Base-by-base conservation (phyloP, 257 asterid genomes). In the Scutellaria barbata region DNA sequence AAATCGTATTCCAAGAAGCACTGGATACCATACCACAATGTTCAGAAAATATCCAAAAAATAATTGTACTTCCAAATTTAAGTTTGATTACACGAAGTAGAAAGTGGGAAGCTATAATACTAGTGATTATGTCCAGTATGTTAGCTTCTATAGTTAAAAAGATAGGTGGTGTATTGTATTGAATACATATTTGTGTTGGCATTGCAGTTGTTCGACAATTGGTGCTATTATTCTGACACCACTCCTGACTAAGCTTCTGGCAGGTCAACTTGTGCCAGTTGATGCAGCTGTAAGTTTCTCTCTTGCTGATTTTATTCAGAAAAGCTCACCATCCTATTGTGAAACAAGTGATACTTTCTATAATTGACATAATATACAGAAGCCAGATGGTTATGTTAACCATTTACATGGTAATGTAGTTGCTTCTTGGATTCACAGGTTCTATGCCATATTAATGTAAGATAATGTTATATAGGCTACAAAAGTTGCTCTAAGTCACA, bases 191-290 rank as follows among this genome's bases (percentile, higher is more conserved):
- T 58, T 68, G 30, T 71, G 5, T 77, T 80, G 75, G 33, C 56
- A 13, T 72, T 83, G 81, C 89, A 93, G 98, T 69, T 93, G 98
- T 77, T 93, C 98, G 30, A 90, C 98, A 53, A 85, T 93, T 72
- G 98, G 97, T 64, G 98, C 98, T 71, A 93, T 93, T 80, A 66
- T 93, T 61, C 89, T 93, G 97, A 93, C 97, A 8, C 98, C 98
- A 4, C 95, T 93, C 71, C 88, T 93, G 41, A 93, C 98, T 10
- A 89, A 90, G 83, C 92, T 93, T 76, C 86, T 93, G 69, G 98
- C 98, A 0, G 97, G 97, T 74, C 98, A 93, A 78, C 97, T 93
- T 73, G 98, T 93, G 76, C 98, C 98, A 3, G 98, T 93, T 68
- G 98, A 93, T 86, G 97, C 98, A 16, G 96, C 97, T 16, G 98